Conservation (phyloP, 192 early-diverging fungal genomes). For the Podila minutissima region DNA sequence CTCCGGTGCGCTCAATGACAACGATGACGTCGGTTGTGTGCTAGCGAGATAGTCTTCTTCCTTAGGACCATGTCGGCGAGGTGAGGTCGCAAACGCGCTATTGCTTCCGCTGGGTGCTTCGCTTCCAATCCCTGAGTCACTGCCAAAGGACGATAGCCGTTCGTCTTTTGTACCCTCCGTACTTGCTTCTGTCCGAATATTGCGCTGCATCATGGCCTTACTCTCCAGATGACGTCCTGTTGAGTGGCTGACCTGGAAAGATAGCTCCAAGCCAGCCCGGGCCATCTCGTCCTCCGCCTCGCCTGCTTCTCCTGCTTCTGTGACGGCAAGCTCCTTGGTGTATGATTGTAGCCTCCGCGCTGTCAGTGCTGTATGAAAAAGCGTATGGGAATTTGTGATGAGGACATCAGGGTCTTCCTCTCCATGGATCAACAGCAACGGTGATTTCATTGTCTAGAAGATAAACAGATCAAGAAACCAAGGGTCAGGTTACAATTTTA, state of each 20-base stretch:
- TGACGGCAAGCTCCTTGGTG: constrained; percentile 35
- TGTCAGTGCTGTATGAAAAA: constrained; percentile 39
- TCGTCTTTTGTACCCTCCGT: not conserved
- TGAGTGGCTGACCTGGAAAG: constrained; percentile 32
- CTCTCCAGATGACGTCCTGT: constrained; percentile 1
- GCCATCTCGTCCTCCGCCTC: constrained; percentile 37
- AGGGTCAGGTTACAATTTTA: not conserved
- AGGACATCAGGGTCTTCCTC: constrained; percentile 48
- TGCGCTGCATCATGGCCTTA: not conserved
- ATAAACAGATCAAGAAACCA: not conserved
- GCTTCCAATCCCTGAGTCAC: constrained; percentile 20
- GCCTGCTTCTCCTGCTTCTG: constrained; percentile 30
- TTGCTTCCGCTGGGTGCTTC: constrained; percentile 9
- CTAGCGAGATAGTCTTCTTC: not conserved
- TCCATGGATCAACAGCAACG: constrained; percentile 44
- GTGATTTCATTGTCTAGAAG: constrained; percentile 25
- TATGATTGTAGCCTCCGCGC: constrained; percentile 24
- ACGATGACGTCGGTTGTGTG: no score
- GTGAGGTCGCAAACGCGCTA: constrained; percentile 12
- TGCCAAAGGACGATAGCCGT: not conserved
- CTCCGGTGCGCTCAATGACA: not conserved
- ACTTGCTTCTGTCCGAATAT: no score
- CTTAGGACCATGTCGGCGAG: not conserved
- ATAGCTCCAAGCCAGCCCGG: constrained; percentile 23
- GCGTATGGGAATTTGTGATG: constrained; percentile 41